phyloP scores from a whole-genome alignment of 805 yeast genomes.

The Lipomyces kockii region DNA sequence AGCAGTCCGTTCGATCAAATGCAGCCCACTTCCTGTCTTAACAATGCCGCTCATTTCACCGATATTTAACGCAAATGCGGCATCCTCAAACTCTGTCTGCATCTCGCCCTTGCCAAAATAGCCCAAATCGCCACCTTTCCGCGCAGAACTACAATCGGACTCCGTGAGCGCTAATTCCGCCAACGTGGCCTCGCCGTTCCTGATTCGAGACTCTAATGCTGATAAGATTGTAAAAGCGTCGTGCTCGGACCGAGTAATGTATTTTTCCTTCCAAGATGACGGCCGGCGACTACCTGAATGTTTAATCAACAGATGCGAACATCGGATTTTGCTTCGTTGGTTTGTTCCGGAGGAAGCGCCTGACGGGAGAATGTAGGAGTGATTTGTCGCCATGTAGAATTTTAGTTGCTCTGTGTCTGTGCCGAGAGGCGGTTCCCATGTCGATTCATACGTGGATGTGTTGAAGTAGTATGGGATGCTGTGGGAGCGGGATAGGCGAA shows the following conservation, averaged over 20 bases:
- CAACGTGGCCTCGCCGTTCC: constrained; percentile 67
- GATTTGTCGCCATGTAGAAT: constrained; percentile 55
- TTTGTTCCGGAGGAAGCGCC: constrained; percentile 42
- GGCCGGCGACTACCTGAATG: constrained; percentile 87
- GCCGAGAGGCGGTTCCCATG: constrained; percentile 92
- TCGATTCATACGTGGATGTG: constrained; percentile 68
- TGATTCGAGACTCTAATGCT: constrained; percentile 60
- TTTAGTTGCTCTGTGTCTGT: constrained; percentile 66
- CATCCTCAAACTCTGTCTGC: constrained; percentile 94
- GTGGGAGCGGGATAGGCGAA: constrained; percentile 76
- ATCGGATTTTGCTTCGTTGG: constrained; percentile 72
- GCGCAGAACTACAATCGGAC: constrained; percentile 86
- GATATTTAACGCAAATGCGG: constrained; percentile 76
- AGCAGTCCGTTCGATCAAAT: constrained; percentile 83
- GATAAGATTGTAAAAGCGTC: constrained; percentile 71
- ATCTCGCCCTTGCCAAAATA: constrained; percentile 85
- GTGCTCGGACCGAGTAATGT: constrained; percentile 77
- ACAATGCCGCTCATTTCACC: constrained; percentile 84
- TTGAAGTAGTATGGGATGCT: constrained; percentile 84
- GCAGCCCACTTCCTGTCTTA: constrained; percentile 90
- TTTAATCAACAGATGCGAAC: constrained; percentile 80
- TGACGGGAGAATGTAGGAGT: constrained; percentile 38
- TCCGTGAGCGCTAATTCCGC: constrained; percentile 77
- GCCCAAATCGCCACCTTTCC: constrained; percentile 91
- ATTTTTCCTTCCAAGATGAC: constrained; percentile 82